These are phyloP conservation scores for Cyberlindnera galapagoensis DNA, from an alignment of 805 yeast species.

Conservation along the genomic window DNA sequence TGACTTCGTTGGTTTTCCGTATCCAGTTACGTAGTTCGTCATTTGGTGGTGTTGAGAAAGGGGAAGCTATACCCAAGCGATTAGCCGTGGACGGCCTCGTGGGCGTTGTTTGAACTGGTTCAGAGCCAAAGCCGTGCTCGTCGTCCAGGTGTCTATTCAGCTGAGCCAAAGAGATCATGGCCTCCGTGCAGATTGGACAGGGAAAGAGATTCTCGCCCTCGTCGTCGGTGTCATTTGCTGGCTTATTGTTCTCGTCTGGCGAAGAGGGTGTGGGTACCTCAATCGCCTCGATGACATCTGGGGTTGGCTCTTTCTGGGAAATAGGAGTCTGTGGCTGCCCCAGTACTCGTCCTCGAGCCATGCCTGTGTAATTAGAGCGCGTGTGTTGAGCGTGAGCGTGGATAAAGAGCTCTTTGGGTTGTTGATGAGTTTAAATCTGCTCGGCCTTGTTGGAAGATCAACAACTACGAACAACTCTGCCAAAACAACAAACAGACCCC, in stretches of 20 bases:
- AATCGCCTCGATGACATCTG: conserved; percentile 12
- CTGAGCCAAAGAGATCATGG: conserved; percentile 46
- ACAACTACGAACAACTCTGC: not conserved
- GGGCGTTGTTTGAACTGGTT: conserved; percentile 1
- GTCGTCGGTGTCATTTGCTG: conserved; percentile 1
- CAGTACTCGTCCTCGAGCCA: too few relatives aligned
- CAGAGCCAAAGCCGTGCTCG: conserved; percentile 38
- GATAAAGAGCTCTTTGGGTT: too few relatives aligned
- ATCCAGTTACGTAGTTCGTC: conserved; percentile 40
- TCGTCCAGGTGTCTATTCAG: conserved; percentile 70
- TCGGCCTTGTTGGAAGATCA: conserved; percentile 1
- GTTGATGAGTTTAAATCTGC: too few relatives aligned
- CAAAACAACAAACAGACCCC: not conserved
- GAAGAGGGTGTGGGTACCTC: conserved; percentile 3
- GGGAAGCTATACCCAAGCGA: conserved; percentile 5
- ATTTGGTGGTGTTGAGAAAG: conserved; percentile 12
- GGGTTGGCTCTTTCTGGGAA: too few relatives aligned
- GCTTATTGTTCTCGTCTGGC: too few relatives aligned
- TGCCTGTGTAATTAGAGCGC: too few relatives aligned
- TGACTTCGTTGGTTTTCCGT: conserved; percentile 32
- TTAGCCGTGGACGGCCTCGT: not conserved
- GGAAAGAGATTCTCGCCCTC: conserved; percentile 5
- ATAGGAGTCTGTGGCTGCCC: too few relatives aligned
- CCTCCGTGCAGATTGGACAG: conserved; percentile 70
- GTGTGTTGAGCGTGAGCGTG: too few relatives aligned